Percentiles rank a stretch among this genome's conserved stretches.
Evolutionary conservation across 2,329 filamentous ascomycete genomes (phyloP).

Genomic region (Cladosporium sp.): DNA sequence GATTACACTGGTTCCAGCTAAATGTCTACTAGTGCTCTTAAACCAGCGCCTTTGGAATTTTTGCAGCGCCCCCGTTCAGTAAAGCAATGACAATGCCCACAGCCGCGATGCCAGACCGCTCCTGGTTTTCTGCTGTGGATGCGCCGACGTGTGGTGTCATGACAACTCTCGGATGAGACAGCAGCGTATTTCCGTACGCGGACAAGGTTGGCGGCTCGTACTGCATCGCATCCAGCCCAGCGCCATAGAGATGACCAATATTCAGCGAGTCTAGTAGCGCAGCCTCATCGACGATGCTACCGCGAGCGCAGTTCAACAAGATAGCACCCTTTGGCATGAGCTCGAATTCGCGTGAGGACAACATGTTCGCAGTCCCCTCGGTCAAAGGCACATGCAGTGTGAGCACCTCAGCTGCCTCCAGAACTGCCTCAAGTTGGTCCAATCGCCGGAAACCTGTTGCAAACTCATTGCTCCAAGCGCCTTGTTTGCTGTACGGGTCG

Average conservation of each 20-base stretch:
- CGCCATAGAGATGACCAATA: slow-evolving; percentile 33
- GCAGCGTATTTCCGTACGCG: slow-evolving; percentile 29
- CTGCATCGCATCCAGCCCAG: slow-evolving; percentile 35
- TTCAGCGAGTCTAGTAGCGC: slow-evolving; percentile 32
- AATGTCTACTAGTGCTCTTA: not conserved
- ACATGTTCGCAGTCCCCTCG: slow-evolving; percentile 33
- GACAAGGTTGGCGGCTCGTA: slow-evolving; percentile 34
- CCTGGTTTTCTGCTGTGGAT: slow-evolving; percentile 43
- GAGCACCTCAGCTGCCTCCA: slow-evolving; percentile 38
- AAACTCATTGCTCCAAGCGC: slow-evolving; percentile 28
- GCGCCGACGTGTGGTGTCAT: slow-evolving; percentile 52
- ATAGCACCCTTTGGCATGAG: slow-evolving; percentile 36
- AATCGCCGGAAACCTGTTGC: slow-evolving; percentile 14
- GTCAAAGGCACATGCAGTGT: slow-evolving; percentile 39
- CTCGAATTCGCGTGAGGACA: slow-evolving; percentile 30
- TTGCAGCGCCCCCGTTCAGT: not conserved
- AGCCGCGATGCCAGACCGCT: slow-evolving; percentile 39
- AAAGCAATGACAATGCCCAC: slow-evolving; percentile 29
- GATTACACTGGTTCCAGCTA: not conserved
- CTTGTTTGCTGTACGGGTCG: slow-evolving; percentile 35
- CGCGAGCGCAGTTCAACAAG: slow-evolving; percentile 38
- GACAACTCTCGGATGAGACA: slow-evolving; percentile 33
- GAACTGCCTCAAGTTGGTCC: slow-evolving; percentile 35
- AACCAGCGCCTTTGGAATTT: not conserved
- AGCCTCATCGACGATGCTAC: slow-evolving; percentile 37